Evolutionary conservation across 768 basidiomycete genomes (phyloP).

Genomic region (Naganishia antarctica): DNA sequence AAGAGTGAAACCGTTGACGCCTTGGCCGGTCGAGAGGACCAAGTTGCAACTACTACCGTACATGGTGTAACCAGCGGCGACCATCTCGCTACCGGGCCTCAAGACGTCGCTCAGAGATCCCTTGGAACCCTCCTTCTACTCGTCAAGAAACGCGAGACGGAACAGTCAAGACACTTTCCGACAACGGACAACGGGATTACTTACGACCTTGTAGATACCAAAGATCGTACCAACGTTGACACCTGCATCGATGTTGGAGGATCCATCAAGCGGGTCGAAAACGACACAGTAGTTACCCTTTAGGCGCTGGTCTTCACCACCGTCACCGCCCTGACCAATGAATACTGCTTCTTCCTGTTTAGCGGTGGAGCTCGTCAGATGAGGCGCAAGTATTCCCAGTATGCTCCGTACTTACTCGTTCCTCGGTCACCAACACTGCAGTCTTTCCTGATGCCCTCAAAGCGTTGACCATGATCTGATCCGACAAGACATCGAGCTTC

Average conservation of each 20-base stretch:
- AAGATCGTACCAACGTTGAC: conserved; percentile 88
- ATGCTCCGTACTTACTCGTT: conserved; percentile 53
- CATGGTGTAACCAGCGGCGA: conserved; percentile 97
- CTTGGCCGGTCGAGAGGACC: conserved; percentile 87
- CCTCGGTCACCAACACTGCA: conserved; percentile 93
- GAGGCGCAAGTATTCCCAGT: background rate
- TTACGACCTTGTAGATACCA: conserved; percentile 84
- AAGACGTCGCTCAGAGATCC: conserved; percentile 85
- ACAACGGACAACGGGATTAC: conserved; percentile 49
- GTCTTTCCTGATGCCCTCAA: conserved; percentile 94
- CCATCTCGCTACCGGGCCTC: conserved; percentile 91
- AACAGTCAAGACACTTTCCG: too few relatives aligned
- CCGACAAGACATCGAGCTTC: conserved; percentile 94
- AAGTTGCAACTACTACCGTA: conserved; percentile 95
- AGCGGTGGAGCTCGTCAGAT: background rate
- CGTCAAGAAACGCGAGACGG: too few relatives aligned
- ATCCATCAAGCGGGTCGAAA: conserved; percentile 94
- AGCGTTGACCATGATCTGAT: conserved; percentile 99
- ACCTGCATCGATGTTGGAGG: conserved; percentile 96
- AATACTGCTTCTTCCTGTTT: conserved; percentile 64
- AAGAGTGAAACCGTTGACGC: conserved; percentile 97
- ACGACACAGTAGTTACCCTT: conserved; percentile 94
- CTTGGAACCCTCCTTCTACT: conserved; percentile 66
- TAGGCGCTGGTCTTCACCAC: conserved; percentile 61
- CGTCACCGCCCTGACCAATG: conserved; percentile 53